Conservation (phyloP, 139 green algal species). For the Dunaliella sp. region DNA sequence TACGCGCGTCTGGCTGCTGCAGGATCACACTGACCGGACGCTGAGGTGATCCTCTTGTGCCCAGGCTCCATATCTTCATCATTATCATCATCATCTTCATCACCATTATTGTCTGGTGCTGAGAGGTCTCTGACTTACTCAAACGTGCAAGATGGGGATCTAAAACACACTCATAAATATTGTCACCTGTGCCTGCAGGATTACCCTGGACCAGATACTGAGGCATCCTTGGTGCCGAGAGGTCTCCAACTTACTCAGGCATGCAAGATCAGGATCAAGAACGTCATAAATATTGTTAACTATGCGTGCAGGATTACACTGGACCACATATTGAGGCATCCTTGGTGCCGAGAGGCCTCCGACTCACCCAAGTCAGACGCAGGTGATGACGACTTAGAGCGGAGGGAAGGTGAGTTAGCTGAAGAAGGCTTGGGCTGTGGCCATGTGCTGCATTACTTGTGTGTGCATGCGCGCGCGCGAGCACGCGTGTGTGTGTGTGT, state of each 20-base stretch:
- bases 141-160: not conserved
- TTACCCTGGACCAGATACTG: conserved; percentile 36
- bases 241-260: not conserved
- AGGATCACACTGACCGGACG: conserved; percentile 29
- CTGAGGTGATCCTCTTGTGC: not conserved
- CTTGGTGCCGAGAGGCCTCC: conserved; percentile 20
- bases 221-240: conserved; percentile 25
- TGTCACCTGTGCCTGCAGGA: not conserved
- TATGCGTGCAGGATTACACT: conserved; percentile 17
- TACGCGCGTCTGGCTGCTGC: not conserved
- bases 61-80: not conserved
- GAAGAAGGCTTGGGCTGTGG: not conserved
- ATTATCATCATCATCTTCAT: not conserved
- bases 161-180: not conserved
- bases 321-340: conserved; percentile 31
- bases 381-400: not conserved
- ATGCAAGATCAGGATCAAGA: not conserved
- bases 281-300: not conserved
- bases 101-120: not conserved
- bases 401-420: not conserved
- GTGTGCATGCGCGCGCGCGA: not conserved
- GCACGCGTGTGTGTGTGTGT: not conserved
- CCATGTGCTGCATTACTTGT: not conserved
- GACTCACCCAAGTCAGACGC: not conserved
- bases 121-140: not conserved